Evolutionary conservation across 2,329 filamentous ascomycete genomes (phyloP).

Genomic region (Arthrobotrys megalospora): DNA sequence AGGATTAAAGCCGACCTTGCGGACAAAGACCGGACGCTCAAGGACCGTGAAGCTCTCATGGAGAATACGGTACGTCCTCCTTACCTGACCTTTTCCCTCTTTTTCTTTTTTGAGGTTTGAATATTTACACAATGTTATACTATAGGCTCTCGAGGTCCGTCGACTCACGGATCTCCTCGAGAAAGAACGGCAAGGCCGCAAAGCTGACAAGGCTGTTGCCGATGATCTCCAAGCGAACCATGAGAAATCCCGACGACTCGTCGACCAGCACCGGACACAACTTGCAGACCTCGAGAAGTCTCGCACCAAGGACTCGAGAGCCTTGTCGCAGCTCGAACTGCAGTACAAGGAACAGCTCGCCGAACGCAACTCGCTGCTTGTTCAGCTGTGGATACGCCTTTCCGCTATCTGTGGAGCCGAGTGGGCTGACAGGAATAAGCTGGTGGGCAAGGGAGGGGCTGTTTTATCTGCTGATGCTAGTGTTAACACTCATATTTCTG

Average conservation of each 20-base stretch:
- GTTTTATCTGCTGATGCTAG: conserved; percentile 62
- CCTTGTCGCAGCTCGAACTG: conserved; percentile 81
- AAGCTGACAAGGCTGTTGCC: conserved; percentile 87
- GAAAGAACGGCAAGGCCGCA: conserved; percentile 86
- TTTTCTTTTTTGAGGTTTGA: neutral
- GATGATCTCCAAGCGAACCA: conserved; percentile 91
- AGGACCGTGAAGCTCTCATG: conserved; percentile 87
- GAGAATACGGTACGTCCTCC: conserved; percentile 70
- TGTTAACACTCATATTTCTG: conserved; percentile 85
- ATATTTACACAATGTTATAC: conserved; percentile 65
- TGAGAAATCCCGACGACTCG: conserved; percentile 86
- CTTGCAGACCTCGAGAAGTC: conserved; percentile 89
- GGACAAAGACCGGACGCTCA: conserved; percentile 93
- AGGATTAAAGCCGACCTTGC: conserved; percentile 80
- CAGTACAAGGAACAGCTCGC: conserved; percentile 87
- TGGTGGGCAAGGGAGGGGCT: conserved; percentile 72
- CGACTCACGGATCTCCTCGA: conserved; percentile 90
- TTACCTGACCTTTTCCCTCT: neutral
- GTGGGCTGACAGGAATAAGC: conserved; percentile 89
- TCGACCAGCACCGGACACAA: conserved; percentile 85
- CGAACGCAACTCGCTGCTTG: conserved; percentile 89
- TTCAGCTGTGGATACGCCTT: conserved; percentile 90
- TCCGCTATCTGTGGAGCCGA: conserved; percentile 88
- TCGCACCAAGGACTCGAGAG: conserved; percentile 82
- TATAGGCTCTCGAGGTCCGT: conserved; percentile 85